phyloP scores from a whole-genome alignment of 768 basidiomycete genomes.

The Cystobasidium tubakii region DNA sequence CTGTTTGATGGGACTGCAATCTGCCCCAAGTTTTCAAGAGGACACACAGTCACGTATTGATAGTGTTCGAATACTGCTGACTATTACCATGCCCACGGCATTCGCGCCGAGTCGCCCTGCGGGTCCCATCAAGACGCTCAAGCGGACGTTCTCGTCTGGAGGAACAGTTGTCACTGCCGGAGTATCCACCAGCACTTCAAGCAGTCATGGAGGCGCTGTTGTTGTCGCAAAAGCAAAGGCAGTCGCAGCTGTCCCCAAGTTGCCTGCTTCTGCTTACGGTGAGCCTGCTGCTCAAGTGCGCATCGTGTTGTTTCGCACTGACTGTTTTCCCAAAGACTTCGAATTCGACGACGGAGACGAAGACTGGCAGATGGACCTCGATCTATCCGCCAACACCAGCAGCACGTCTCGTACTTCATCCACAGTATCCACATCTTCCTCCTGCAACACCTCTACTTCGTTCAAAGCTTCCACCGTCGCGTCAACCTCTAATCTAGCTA shows the following conservation, averaged over 20 bases:
- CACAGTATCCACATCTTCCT: neutral
- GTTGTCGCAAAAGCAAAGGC: neutral
- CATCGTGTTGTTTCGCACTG: too few species aligned
- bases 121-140: constrained; percentile 29
- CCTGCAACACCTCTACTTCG: neutral
- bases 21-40: too few species aligned
- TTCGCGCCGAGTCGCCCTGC: neutral
- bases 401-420: neutral
- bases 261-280: constrained; percentile 32
- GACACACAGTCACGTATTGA: too few species aligned
- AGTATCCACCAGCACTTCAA: neutral
- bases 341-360: constrained; percentile 31
- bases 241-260: neutral
- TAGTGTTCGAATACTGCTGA: too few species aligned
- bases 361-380: constrained; percentile 13
- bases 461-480: neutral
- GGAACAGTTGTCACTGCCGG: constrained; percentile 5
- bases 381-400: constrained; percentile 3
- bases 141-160: constrained; percentile 29
- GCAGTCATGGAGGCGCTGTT: neutral
- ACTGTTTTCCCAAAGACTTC: constrained; percentile 5
- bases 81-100: neutral
- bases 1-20: too few species aligned
- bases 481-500: constrained; percentile 1
- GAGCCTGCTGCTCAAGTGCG: too few species aligned